Percentiles rank a stretch among this genome's conserved stretches.
These are phyloP conservation scores for Halenospora varia DNA, from an alignment of 495 filamentous ascomycete species.

Conservation along the genomic window DNA sequence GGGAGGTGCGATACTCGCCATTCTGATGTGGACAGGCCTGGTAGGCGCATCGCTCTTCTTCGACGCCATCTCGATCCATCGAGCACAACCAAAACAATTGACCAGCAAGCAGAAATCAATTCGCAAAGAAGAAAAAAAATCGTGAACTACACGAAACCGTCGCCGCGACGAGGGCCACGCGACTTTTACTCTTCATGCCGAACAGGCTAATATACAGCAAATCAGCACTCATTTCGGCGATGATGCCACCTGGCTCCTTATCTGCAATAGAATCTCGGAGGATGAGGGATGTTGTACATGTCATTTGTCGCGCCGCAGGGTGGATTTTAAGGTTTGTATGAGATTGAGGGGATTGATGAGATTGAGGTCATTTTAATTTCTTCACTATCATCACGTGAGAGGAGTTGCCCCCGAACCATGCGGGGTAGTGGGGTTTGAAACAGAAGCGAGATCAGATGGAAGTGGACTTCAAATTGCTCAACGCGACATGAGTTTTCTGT, in stretches of 20 bases:
- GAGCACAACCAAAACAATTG: too few relatives aligned
- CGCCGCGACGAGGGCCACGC: neutral
- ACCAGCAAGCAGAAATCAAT: neutral
- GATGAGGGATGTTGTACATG: neutral
- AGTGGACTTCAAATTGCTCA: too few relatives aligned
- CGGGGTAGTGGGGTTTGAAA: too few relatives aligned
- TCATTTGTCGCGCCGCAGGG: neutral
- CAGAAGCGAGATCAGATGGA: too few relatives aligned
- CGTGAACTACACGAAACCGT: neutral
- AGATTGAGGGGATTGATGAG: neutral
- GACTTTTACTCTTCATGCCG: neutral
- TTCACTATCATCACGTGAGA: neutral
- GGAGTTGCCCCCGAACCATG: too few relatives aligned
- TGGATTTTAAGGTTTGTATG: neutral
- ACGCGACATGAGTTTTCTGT: too few relatives aligned
- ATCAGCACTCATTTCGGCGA: neutral
- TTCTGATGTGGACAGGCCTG: too few relatives aligned
- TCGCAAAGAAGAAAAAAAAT: neutral
- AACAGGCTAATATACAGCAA: conserved; percentile 2
- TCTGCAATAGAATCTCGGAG: neutral
- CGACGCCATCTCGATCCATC: neutral
- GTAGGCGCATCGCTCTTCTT: neutral
- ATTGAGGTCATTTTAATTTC: neutral
- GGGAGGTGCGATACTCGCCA: neutral
- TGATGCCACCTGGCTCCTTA: neutral